Evolutionary conservation across 345 rosid species (phyloP).

Genomic region (Barbarea vulgaris): DNA sequence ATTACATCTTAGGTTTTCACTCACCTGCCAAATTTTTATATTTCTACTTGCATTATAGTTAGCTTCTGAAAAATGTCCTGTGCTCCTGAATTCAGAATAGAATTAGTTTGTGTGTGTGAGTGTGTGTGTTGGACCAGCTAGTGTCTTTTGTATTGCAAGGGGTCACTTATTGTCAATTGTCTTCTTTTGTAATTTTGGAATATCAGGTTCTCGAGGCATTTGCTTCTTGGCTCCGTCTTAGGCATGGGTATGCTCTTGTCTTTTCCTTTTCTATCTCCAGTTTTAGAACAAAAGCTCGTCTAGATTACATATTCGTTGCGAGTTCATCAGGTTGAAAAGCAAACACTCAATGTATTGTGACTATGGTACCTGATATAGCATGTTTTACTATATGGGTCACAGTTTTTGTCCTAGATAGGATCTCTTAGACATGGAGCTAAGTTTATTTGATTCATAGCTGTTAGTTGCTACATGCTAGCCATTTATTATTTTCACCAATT

Average conservation of each 20-base stretch:
- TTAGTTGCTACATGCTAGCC: conserved; percentile 12
- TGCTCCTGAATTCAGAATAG: neutral
- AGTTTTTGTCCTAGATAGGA: conserved; percentile 13
- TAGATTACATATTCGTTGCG: conserved; percentile 2
- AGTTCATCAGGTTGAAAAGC: conserved; percentile 2
- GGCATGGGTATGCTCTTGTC: conserved; percentile 67
- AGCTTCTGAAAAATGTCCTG: neutral
- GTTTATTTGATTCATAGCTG: neutral
- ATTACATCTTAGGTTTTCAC: conserved; percentile 20
- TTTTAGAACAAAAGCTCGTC: conserved; percentile 12
- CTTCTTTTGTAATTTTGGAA: conserved; percentile 25
- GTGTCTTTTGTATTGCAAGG: conserved; percentile 24
- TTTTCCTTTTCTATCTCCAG: conserved; percentile 12
- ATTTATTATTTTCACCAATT: conserved; percentile 1
- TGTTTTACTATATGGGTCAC: neutral
- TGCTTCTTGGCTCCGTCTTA: conserved; percentile 96
- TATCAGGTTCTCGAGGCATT: conserved; percentile 97
- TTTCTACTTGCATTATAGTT: conserved; percentile 16
- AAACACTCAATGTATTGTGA: neutral
- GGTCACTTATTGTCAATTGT: conserved; percentile 21
- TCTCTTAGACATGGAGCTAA: conserved; percentile 18
- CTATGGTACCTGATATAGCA: neutral
- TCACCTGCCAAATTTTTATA: neutral
- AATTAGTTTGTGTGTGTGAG: neutral
- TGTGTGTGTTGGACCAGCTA: conserved; percentile 18